phyloP scores from a whole-genome alignment of 2,329 filamentous ascomycete species.

The Talaromyces sp. region DNA sequence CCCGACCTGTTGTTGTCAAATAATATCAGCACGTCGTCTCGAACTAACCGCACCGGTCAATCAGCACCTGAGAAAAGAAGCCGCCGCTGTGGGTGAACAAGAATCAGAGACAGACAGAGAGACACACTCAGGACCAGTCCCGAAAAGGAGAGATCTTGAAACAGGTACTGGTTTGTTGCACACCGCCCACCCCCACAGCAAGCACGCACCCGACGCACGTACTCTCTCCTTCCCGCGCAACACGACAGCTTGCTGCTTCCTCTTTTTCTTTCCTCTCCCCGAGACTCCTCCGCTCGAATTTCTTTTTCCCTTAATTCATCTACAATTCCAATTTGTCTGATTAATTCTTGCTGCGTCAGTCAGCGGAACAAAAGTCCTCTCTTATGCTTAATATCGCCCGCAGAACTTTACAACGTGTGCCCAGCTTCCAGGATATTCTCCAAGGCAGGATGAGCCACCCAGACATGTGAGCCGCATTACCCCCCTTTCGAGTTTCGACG shows the following conservation, averaged over 20 bases:
- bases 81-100: conserved; percentile 23
- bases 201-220: conserved; percentile 1
- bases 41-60: conserved; percentile 1
- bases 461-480: conserved; percentile 38
- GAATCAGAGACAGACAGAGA: conserved; percentile 23
- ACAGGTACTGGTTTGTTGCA: background rate
- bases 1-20: background rate
- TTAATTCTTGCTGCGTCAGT: conserved; percentile 22
- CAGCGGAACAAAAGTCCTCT: conserved; percentile 31
- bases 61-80: conserved; percentile 17
- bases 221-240: conserved; percentile 1
- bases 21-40: background rate
- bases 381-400: conserved; percentile 44
- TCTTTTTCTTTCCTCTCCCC: conserved; percentile 20
- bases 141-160: conserved; percentile 11
- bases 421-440: conserved; percentile 45
- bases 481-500: background rate
- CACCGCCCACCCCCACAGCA: conserved; percentile 18
- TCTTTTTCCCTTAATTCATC: conserved; percentile 8
- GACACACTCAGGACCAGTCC: background rate
- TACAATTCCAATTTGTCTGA: conserved; percentile 22
- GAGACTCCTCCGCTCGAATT: conserved; percentile 15
- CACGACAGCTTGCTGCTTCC: conserved; percentile 10
- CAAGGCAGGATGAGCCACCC: conserved; percentile 47
- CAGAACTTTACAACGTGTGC: conserved; percentile 42